Base-by-base conservation (phyloP, 1,284 basidiomycete genomes). In the Hypsizygus ulmarius region DNA sequence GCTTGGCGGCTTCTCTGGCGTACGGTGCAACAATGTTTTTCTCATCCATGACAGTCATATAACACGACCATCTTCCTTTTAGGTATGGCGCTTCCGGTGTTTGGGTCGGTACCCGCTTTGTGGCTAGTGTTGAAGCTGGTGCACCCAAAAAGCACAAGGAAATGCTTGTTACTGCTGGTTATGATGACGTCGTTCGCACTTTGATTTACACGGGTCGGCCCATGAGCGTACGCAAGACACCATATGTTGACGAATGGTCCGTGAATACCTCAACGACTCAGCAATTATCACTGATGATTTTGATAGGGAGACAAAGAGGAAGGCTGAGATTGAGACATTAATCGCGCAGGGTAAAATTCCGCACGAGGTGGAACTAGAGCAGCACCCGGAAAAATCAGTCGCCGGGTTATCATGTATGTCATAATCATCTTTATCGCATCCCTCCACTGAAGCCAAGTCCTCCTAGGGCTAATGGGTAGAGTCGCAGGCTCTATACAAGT, bases 61-160 rank as follows among this genome's bases (percentile, higher is more conserved):
- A 10, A 45, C 51, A 47, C 10, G 45, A 9, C 29, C 27, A 18
- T 19, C 35, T 19, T 38, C 19, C 9, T 21, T 39, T 45, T 55
- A 81, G 79, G 33, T 84, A 85, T 51, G 91, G 91, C 44, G 90
- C 90, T 2, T 72, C 84, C 2, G 91, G 82, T 42, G 87, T 93
- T 8, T 93, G 92, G 91, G 89, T 93, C 46, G 93, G 93, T 30
- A 95, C 93, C 1, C 82, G 93, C 21, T 97, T 96, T 63, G 91
- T 96, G 39, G 92, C 91, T 6, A 82, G 82, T 54, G 78, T 73
- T 34, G 90, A 94, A 66, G 89, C 92, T 1, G 85, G 82, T 19
- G 91, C 91, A 1, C 85, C 90, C 10, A 81, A 81, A 53, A 81
- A 72, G 56, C 92, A 94, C 71, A 93, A 94, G 66, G 79, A 93